phyloP scores from a whole-genome alignment of 495 filamentous ascomycete species.

The Sabuloglossum arenarium region DNA sequence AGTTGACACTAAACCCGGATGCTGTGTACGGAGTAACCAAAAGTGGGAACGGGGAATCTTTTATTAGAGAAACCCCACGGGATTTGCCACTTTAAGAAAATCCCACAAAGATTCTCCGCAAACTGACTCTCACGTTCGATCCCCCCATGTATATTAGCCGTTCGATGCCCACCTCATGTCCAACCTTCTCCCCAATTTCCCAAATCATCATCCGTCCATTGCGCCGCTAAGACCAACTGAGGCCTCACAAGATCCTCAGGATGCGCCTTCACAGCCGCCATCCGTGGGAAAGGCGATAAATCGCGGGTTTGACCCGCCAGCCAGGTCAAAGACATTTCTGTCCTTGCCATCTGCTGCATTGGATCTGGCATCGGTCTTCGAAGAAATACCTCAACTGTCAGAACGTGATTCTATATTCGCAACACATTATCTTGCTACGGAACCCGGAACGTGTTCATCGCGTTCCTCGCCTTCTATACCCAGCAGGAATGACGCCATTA shows the following conservation, averaged over 20 bases:
- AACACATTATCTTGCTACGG: conserved; percentile 32
- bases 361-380: not conserved
- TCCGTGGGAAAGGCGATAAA: not conserved
- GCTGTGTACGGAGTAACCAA: too few species aligned
- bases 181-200: not conserved
- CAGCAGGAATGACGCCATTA: conserved; percentile 4
- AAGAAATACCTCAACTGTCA: conserved; percentile 27
- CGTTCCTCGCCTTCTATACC: not conserved
- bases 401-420: conserved; percentile 46
- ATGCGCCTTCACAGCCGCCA: conserved; percentile 1
- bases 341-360: not conserved
- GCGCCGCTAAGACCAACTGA: not conserved
- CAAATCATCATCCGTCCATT: not conserved
- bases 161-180: conserved; percentile 2
- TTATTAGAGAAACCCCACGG: not conserved
- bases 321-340: not conserved
- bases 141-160: not conserved
- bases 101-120: not conserved
- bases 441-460: conserved; percentile 27
- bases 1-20: not conserved
- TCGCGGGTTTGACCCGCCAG: not conserved
- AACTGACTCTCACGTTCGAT: not conserved
- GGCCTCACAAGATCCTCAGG: not conserved
- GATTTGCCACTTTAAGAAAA: conserved; percentile 1
- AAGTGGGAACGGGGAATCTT: not conserved